Evolutionary conservation across 176 grass and related monocot genomes (phyloP), one percentile per base, ranked within the genome.

Genomic region (Avena sativa): DNA sequence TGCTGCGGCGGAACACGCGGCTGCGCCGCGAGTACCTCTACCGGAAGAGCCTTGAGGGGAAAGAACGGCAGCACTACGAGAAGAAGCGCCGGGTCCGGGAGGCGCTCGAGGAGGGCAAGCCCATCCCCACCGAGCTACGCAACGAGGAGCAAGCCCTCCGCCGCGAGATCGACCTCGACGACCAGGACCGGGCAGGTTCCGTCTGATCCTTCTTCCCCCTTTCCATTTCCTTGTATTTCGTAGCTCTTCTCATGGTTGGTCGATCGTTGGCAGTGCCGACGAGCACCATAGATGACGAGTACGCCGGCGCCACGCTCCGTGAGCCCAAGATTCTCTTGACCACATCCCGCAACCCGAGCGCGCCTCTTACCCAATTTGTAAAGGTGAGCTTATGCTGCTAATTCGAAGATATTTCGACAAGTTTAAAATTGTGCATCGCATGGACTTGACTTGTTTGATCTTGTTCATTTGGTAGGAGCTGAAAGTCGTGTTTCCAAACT

Each of bases 271-370:
- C 80, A 99, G 92, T 94, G 38, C 89, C 87, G 12, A 93, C 69
- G 79, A 94, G 61, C 76, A 34, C 89, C 76, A 91, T 99, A 13
- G 97, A 94, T 30, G 92, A 99, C 80, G 94, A 99, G 72, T 99
- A 96, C 47, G 92, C 97, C 4, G 91, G 69, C 82, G 80, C 87
- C 10, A 52, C 65, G 1, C 30, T 86, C 9, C 76, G 76, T 15
- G 94, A 96, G 76, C 97, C 97, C 20, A 96, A 91, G 84, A 96
- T 98, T 71, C 81, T 99, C 19, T 78, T 99, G 71, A 94, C 97
- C 38, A 94, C 92, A 6, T 98, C 94, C 49, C 89, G 97, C 67
- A 91, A 93, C 73, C 97, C 97, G 25, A 94, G 92, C 84, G 70
- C 83, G 1, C 83, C 87, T 50, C 68, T 96, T 16, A 87, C 83